Evolutionary conservation across 495 filamentous ascomycete genomes (phyloP).

Genomic region (Bacidia rubella): DNA sequence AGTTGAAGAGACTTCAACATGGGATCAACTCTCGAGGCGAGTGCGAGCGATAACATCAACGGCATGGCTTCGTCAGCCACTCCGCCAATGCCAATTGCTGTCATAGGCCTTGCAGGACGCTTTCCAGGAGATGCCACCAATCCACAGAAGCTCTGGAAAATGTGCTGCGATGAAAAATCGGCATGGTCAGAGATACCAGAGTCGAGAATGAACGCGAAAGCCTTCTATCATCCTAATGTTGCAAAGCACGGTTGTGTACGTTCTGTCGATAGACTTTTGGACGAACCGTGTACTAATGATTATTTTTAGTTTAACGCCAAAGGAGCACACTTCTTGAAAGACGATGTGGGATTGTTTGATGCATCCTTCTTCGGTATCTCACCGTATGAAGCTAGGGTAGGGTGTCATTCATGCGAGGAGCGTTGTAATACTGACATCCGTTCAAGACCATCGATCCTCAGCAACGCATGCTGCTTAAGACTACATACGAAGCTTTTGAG

Average conservation of each 20-base stretch:
- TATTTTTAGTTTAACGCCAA: conserved; percentile 10
- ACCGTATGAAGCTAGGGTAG: conserved; percentile 36
- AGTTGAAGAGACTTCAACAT: no score
- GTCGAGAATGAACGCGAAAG: conserved; percentile 35
- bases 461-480: conserved; percentile 42
- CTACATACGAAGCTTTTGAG: conserved; percentile 42
- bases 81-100: conserved; percentile 43
- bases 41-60: no score
- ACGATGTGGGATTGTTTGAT: conserved; percentile 32
- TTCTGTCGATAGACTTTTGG: background rate
- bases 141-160: conserved; percentile 43
- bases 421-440: conserved; percentile 9
- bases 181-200: conserved; percentile 34
- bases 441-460: conserved; percentile 40
- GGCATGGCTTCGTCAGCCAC: no score
- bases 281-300: background rate
- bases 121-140: conserved; percentile 39
- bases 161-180: conserved; percentile 30
- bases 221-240: conserved; percentile 37
- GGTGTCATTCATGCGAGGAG: no score
- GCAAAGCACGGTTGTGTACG: background rate
- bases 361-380: conserved; percentile 41
- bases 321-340: conserved; percentile 30
- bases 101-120: conserved; percentile 46
- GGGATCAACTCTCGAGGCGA: no score